phyloP scores from a whole-genome alignment of 257 asterid species.

The Scutellaria minor region DNA sequence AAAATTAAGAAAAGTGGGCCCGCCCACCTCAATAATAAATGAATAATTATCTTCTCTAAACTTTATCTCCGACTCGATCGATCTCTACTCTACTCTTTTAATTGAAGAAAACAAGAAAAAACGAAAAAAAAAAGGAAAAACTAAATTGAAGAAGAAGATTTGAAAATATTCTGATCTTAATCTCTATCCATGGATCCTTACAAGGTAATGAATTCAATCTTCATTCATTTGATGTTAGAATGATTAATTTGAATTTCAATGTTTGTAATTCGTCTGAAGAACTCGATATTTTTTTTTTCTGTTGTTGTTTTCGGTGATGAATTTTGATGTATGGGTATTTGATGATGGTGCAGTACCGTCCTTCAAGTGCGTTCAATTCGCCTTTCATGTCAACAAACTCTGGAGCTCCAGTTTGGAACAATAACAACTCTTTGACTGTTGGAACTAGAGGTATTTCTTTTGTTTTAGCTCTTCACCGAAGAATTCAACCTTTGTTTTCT shows the following conservation, averaged over 20 bases:
- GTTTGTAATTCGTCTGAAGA: neutral
- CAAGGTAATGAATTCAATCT: conserved; percentile 50
- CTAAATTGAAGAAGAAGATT: neutral
- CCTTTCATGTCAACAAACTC: conserved; percentile 83
- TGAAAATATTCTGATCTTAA: neutral
- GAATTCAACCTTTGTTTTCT: neutral
- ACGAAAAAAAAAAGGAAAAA: neutral
- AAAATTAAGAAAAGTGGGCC: neutral
- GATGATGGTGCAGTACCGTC: conserved; percentile 68
- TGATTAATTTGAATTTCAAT: neutral
- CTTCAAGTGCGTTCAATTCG: conserved; percentile 81
- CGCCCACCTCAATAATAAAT: conserved; percentile 9
- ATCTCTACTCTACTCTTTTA: neutral
- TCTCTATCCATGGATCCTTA: conserved; percentile 70
- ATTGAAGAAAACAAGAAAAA: neutral
- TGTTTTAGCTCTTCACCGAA: neutral
- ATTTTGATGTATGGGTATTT: conserved; percentile 10
- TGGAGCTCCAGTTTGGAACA: conserved; percentile 94
- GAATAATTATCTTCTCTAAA: conserved; percentile 22
- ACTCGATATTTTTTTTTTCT: neutral
- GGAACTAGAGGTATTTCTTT: conserved; percentile 77
- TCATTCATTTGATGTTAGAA: neutral
- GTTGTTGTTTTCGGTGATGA: conserved; percentile 9
- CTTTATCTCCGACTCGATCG: neutral
- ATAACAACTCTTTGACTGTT: conserved; percentile 78